Evolutionary conservation across 768 basidiomycete genomes (phyloP).

Genomic region (Coprinopsis sp.): DNA sequence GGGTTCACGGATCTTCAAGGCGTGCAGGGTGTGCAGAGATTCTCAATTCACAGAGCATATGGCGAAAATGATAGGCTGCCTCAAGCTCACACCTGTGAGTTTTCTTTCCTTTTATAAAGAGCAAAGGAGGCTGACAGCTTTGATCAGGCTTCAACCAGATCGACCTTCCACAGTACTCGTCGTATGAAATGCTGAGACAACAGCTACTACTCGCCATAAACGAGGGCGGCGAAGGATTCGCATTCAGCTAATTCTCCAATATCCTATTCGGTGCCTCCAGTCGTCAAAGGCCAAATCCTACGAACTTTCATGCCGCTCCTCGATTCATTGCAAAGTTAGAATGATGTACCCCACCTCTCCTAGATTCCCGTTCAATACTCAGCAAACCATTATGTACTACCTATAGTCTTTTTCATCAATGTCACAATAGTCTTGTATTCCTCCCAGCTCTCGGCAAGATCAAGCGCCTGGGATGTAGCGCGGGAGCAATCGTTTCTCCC

Average conservation of each 20-base stretch:
- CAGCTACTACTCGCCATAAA: conserved; percentile 89
- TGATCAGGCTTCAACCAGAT: conserved; percentile 85
- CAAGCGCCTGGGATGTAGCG: no score
- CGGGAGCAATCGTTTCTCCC: not conserved
- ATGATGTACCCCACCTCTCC: no score
- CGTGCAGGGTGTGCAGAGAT: conserved; percentile 89
- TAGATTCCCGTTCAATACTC: no score
- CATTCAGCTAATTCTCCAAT: conserved; percentile 47
- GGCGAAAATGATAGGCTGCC: conserved; percentile 80
- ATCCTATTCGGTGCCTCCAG: not conserved
- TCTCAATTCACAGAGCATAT: conserved; percentile 94
- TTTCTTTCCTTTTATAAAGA: not conserved
- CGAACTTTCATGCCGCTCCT: no score
- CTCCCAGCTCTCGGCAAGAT: no score
- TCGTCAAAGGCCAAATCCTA: not conserved
- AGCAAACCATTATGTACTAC: no score
- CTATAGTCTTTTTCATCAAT: no score
- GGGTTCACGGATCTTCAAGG: conserved; percentile 96
- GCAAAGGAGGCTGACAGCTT: conserved; percentile 12
- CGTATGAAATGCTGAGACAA: conserved; percentile 93
- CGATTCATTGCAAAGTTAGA: no score
- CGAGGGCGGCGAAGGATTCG: conserved; percentile 95
- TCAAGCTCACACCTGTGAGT: conserved; percentile 86
- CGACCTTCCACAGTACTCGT: conserved; percentile 90
- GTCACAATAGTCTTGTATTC: no score